Base-by-base conservation (phyloP, 139 green algal species). In the Coelastrella sp. region DNA sequence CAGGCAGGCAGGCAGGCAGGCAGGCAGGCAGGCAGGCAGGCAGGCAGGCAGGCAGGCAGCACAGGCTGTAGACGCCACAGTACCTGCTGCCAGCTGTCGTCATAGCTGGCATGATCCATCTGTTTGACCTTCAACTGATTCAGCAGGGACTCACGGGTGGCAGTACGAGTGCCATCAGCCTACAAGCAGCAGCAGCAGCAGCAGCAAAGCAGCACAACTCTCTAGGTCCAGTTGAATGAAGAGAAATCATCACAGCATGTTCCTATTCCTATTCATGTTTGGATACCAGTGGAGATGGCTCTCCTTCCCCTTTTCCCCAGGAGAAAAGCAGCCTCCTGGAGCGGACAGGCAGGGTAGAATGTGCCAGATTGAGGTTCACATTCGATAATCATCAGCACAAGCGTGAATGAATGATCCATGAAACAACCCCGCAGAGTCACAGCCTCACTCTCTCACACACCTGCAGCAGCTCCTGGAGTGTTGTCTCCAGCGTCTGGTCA, bases 91-190 rank as follows among this genome's bases (percentile, higher is more conserved):
- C 82, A 57, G 8, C 22, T n/a, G 20, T 80, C 68, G 1, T 88
- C 84, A 60, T 88, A 88, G 68, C 68, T 88, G 1, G 84, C 84
- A 8, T 24, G 35, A 58, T 88, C 84, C 84, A 88, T 80, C 68
- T 88, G 84, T 27, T 81, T 88, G 19, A 80, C 22, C 17, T 57
- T 56, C 49, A 88, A 58, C 68, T 78, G 24, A 49, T 78, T 87
- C 14, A 61, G 15, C 58, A 63, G 24, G 0, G 58, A 59, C 81
- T 86, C 81, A 9, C 81, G 79, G 20, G 57, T 63, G 10, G 79
- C 24, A 56, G 79, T 22, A 11, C 81, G 58, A 6, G 24, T 20
- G 1, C n/a, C 81, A 86, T 86, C 59, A 56, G 17, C 35, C 57
- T n/a, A 27, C 12, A 11, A 61, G 25, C 12, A 12, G 17, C 74